These are phyloP conservation scores for Venturia oleaginea DNA, from an alignment of 2,329 filamentous ascomycete species.

Conservation along the genomic window DNA sequence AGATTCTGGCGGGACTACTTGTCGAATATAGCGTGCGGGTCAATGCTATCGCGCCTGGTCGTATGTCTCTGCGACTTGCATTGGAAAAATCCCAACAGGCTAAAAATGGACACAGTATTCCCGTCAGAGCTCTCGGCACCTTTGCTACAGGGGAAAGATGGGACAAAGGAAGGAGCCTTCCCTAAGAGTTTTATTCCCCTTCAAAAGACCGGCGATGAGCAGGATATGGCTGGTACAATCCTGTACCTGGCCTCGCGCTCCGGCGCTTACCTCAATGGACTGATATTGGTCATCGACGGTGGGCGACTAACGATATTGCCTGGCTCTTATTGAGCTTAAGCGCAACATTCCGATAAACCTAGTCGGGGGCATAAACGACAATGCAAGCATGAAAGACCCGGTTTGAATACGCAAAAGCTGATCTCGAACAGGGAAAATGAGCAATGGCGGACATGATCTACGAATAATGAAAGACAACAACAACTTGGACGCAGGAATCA, in stretches of 20 bases:
- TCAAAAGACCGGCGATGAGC: conserved; percentile 49
- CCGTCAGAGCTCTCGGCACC: conserved; percentile 51
- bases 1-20: conserved; percentile 37
- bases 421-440: not conserved
- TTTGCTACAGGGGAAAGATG: conserved; percentile 34
- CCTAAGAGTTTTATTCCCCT: conserved; percentile 44
- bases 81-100: conserved; percentile 29
- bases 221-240: conserved; percentile 57
- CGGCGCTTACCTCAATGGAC: conserved; percentile 58
- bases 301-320: conserved; percentile 50
- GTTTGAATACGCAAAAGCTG: not conserved
- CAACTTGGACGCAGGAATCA: not conserved
- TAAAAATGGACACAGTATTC: conserved; percentile 38
- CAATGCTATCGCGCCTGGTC: conserved; percentile 42
- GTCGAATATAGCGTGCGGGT: conserved; percentile 36
- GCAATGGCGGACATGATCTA: not conserved
- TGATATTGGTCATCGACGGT: conserved; percentile 53
- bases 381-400: not conserved
- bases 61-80: conserved; percentile 15
- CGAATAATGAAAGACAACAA: not conserved
- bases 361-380: no score
- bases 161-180: conserved; percentile 33
- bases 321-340: conserved; percentile 39
- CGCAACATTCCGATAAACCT: not conserved
- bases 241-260: conserved; percentile 57